Evolutionary conservation across 1,284 basidiomycete genomes (phyloP).

Genomic region (Puccinia polysora): DNA sequence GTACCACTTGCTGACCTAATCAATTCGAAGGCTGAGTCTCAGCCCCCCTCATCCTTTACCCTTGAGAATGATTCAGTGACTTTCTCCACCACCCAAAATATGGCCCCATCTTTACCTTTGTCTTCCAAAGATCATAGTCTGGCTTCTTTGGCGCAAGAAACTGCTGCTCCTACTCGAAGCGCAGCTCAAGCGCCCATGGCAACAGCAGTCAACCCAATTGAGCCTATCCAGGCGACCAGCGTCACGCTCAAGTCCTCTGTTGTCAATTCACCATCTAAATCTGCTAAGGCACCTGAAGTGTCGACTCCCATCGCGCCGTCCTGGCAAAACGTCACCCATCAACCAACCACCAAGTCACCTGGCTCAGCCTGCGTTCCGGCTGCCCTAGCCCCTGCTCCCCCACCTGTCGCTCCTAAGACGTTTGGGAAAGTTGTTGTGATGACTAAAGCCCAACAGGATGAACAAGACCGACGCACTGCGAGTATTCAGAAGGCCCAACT

Average conservation of each 20-base stretch:
- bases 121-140: not conserved
- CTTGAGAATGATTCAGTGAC: conserved; percentile 2
- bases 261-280: too few species aligned
- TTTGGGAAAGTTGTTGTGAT: conserved; percentile 22
- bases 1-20: not conserved
- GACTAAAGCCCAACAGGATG: conserved; percentile 35
- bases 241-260: not conserved
- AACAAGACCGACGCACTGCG: conserved; percentile 34
- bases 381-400: not conserved
- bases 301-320: not conserved
- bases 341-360: conserved; percentile 1
- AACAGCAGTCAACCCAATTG: too few species aligned
- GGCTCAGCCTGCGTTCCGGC: not conserved
- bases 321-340: conserved; percentile 30
- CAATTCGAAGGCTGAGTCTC: conserved; percentile 1
- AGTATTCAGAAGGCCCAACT: conserved; percentile 41
- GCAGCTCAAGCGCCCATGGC: not conserved
- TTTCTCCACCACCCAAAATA: not conserved
- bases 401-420: conserved; percentile 1
- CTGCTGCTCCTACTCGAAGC: not conserved
- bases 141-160: not conserved
- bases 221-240: too few species aligned
- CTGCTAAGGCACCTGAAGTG: conserved; percentile 9
- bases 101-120: not conserved
- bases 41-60: conserved; percentile 8